These are phyloP conservation scores for Trichoderma asperelloides DNA, from an alignment of 495 filamentous ascomycete genomes.

Conservation along the genomic window DNA sequence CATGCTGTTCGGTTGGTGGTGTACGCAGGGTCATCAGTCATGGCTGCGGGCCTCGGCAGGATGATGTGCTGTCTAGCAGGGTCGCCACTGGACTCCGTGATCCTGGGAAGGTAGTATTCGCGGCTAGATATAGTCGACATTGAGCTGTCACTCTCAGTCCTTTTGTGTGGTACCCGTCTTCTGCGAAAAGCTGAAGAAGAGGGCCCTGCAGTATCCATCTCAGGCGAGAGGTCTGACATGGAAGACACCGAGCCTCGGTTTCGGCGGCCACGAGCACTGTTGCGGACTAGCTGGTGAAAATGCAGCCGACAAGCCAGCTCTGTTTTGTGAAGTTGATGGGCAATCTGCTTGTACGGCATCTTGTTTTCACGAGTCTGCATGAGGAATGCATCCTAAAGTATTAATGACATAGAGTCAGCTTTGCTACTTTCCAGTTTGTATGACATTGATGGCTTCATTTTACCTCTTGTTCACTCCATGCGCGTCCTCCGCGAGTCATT, in stretches of 20 bases:
- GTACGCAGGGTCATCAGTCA: no score
- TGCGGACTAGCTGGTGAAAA: slow-evolving; percentile 76
- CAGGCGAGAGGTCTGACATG: slow-evolving; percentile 37
- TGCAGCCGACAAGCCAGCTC: slow-evolving; percentile 78
- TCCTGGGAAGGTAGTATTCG: slow-evolving; percentile 37
- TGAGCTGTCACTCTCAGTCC: slow-evolving; percentile 26
- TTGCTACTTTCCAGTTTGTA: neutral
- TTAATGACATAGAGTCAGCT: neutral
- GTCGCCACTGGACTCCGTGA: slow-evolving; percentile 25
- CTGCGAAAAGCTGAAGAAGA: neutral
- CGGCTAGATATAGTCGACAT: slow-evolving; percentile 19
- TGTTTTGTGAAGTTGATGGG: slow-evolving; percentile 73
- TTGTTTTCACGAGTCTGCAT: slow-evolving; percentile 75
- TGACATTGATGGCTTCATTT: slow-evolving; percentile 15
- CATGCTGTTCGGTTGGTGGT: no score
- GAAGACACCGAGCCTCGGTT: slow-evolving; percentile 54
- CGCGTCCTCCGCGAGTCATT: slow-evolving; percentile 63
- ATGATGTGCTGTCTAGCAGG: slow-evolving; percentile 46
- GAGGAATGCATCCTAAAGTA: slow-evolving; percentile 65
- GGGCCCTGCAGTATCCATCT: slow-evolving; percentile 16
- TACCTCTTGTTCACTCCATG: slow-evolving; percentile 75
- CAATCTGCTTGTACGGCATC: slow-evolving; percentile 86
- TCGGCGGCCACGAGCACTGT: slow-evolving; percentile 63
- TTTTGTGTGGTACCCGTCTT: slow-evolving; percentile 25
- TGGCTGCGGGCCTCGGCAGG: slow-evolving; percentile 27